phyloP scores from a whole-genome alignment of 2,329 filamentous ascomycete species.

The Xylaria multiplex region DNA sequence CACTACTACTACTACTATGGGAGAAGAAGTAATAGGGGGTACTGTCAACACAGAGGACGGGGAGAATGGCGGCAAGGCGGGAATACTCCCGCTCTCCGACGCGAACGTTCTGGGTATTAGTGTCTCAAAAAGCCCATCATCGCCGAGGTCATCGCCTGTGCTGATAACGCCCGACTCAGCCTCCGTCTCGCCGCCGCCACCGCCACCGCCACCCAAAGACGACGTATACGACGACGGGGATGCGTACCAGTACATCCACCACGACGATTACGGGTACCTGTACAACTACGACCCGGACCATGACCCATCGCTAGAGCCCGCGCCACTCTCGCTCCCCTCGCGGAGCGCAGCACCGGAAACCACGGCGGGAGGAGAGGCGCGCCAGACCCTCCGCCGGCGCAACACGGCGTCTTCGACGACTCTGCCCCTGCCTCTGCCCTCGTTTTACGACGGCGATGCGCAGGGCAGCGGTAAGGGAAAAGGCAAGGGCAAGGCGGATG shows the following conservation, averaged over 20 bases:
- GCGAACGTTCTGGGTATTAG: neutral
- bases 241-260: neutral
- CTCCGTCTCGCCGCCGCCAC: constrained; percentile 7
- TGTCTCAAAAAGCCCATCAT: constrained; percentile 3
- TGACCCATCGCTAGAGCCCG: constrained; percentile 30
- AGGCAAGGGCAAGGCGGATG: no score
- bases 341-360: neutral
- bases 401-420: neutral
- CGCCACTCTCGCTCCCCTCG: constrained; percentile 27
- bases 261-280: neutral
- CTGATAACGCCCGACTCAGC: constrained; percentile 3
- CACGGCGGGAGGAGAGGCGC: neutral
- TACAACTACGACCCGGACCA: constrained; percentile 8
- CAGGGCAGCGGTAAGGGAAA: neutral
- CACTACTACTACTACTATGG: neutral
- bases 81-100: neutral
- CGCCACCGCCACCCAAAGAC: constrained; percentile 7
- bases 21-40: neutral
- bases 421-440: neutral
- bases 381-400: neutral
- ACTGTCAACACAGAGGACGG: neutral
- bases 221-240: neutral
- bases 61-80: neutral
- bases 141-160: neutral
- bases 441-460: neutral